Evolutionary conservation across 2,329 filamentous ascomycete genomes (phyloP), one percentile per base, ranked within the genome.

Genomic region (Colletotrichum gigasporum): DNA sequence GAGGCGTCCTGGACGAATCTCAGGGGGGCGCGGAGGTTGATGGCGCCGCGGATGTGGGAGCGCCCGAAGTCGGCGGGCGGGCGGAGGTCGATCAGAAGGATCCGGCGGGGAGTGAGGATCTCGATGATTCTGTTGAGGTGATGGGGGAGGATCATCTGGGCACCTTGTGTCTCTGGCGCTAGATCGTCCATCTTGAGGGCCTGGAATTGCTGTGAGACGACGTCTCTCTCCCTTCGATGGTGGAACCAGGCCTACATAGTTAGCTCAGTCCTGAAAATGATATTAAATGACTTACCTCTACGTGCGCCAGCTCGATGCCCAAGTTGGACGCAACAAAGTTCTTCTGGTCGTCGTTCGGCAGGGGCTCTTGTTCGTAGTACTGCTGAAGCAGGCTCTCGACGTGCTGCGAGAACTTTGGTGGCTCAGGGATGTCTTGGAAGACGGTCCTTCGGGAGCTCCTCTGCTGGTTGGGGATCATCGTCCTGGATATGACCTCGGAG

Each of bases 291-390:
- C 77, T 73, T 56, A 84, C 79, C 60, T 85, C 79, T 26, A 87
- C 78, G 66, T 86, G 82, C 48, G 76, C 74, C 3, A 80, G 78
- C 58, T 86, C 83, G 22, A 85, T 80, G 12, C 83, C 82, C 2
- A 87, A 72, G 39, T 83, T 87, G 0, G 85, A 87, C 9, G 85
- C 84, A 41, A 86, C 75, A 69, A 85, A 83, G 39, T 84, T 83
- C 34, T 81, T 81, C 39, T 85, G 80, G 1, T 79, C 81, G 47
- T 84, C 77, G 41, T 78, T 84, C 2, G 85, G 85, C 2, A 80
- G 71, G 2, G 82, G 76, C 26, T 85, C 78, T 6, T 75, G 74
- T 24, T 80, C 77, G 66, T 84, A 87, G 64, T 86, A 87, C 24
- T 83, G 80, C 56, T 87, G 84, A 2, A 87, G 75, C 2, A 84